Evolutionary conservation across 2,329 filamentous ascomycete genomes (phyloP).

Genomic region (Fusarium robinianum): DNA sequence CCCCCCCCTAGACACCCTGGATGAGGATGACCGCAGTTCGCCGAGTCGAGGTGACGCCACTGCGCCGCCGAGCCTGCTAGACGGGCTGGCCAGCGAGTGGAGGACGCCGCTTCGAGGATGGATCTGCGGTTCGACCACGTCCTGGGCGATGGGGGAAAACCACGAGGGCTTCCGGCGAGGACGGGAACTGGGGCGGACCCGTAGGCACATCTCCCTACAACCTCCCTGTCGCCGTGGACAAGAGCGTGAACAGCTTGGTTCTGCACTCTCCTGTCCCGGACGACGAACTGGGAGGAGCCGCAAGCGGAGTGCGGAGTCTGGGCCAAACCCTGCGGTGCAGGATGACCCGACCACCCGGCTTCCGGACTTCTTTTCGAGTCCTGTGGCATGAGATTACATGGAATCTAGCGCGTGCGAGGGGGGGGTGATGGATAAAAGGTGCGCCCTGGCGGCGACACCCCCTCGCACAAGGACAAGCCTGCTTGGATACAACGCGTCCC

Average conservation of each 20-base stretch:
- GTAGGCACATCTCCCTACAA: conserved; percentile 39
- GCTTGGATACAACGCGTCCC: conserved; percentile 43
- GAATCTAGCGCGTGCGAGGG: conserved; percentile 37
- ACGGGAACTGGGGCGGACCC: conserved; percentile 28
- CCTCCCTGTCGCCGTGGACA: conserved; percentile 17
- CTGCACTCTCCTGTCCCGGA: conserved; percentile 16
- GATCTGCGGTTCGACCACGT: conserved; percentile 21
- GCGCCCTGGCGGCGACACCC: conserved; percentile 40
- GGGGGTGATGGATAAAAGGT: conserved; percentile 29
- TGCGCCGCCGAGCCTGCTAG: conserved; percentile 32
- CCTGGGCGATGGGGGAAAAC: conserved; percentile 3
- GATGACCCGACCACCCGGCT: conserved; percentile 21
- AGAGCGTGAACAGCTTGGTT: conserved; percentile 24
- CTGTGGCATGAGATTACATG: conserved; percentile 43
- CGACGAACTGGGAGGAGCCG: conserved; percentile 20
- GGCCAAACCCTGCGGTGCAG: conserved; percentile 30
- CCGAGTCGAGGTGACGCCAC: conserved; percentile 26
- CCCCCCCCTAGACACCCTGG: conserved; percentile 1
- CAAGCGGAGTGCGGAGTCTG: conserved; percentile 24
- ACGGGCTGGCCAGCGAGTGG: conserved; percentile 24
- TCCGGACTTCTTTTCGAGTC: conserved; percentile 22
- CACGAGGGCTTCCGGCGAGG: conserved; percentile 16
- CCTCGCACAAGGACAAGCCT: conserved; percentile 43
- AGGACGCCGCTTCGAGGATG: conserved; percentile 30
- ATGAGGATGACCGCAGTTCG: conserved; percentile 19